Evolutionary conservation across 2,329 filamentous ascomycete species (phyloP), one percentile per base, ranked within the genome.

Genomic region (Cordyceps cicadae): DNA sequence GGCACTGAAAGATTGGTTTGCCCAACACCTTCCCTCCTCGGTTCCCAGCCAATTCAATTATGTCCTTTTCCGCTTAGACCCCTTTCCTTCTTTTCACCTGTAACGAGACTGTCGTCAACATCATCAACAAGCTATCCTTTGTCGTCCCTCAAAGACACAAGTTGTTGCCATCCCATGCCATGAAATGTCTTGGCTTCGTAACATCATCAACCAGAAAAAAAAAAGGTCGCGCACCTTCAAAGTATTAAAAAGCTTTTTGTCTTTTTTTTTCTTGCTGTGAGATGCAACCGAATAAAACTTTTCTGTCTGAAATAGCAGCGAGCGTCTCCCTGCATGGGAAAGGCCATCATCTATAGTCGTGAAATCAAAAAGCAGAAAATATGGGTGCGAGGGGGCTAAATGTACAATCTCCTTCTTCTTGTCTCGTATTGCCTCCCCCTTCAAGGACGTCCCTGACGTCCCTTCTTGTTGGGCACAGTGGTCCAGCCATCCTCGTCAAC

Each of bases 401-500:
- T 73, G 66, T 72, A 73, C 70, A 72, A 68, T 62, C 61, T 59
- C 41, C 59, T 62, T 24, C 24, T 69, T 66, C 69, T 54, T 54
- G 45, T 56, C 37, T 62, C 51, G 45, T 41, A 48, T 60, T 50
- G 51, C 43, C 51, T 41, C 34, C 48, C 65, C 61, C 67, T 67
- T 67, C 60, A 48, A 34, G 66, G 64, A 55, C 73, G 72, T 64
- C 72, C 73, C 66, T 67, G 68, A 56, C 72, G 72, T 57, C 72
- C 71, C 69, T 74, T 74, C 66, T 74, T 60, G 62, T 74, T 59
- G 62, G 64, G 61, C 48, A 85, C 85, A 29, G 82, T 87, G 64
- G 82, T 85, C 85, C 85, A 87, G 65, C 85, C 85, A 69, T 87
- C 84, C 43, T 84, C 83, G 52, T 83, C 81, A 54, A 76, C 71